Base-by-base conservation (phyloP, 306 rosid genomes). In the Acacia confusa region DNA sequence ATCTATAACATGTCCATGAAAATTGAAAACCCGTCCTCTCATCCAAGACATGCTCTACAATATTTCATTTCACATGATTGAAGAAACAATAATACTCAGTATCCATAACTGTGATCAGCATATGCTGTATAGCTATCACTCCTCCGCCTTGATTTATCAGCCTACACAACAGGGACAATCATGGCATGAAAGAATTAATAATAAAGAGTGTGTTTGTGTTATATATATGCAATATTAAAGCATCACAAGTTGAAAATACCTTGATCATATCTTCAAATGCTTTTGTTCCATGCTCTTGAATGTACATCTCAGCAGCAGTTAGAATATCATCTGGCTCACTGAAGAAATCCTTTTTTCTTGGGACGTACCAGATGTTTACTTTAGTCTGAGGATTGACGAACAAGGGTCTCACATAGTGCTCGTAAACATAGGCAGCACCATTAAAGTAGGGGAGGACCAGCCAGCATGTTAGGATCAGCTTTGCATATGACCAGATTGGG, bases 391-490 rank as follows among this genome's bases (percentile, higher is more conserved):
- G 94, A 82, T 92, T 91, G 79, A 87, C 73, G 60, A 93, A 92
- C 36, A 93, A 68, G 70, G 98, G 94, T 77, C 98, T 87, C 70
- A 92, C 97, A 41, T 88, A 91, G 74, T 92, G 94, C 68, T 96
- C 97, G 14, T 96, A 96, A 45, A 96, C 97, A 69, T 87, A 93
- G 47, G 99, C 94, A 65, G 99, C 98, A 30, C 99, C 99, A 20
- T 90, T 89, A 60, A 94, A 93, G 90, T 91, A 91, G 6, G 99
- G 99, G 75, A 96, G 84, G 79, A 92, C 99, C 94, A 96, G 81
- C 99, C 99, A 96, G 87, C 92, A 88, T 61, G 92, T 89, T 75
- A 74, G 45, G 67, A 93, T 91, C 83, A 96, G 89, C 94, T 91
- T 96, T 40, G 92, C 94, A 85, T 92, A 93, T 30, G 99, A 89